A percentile compares a stretch with the other conserved stretches of the same genome.
Evolutionary conservation across 768 basidiomycete genomes (phyloP).

Genomic region (Podaxis mareebaensis): DNA sequence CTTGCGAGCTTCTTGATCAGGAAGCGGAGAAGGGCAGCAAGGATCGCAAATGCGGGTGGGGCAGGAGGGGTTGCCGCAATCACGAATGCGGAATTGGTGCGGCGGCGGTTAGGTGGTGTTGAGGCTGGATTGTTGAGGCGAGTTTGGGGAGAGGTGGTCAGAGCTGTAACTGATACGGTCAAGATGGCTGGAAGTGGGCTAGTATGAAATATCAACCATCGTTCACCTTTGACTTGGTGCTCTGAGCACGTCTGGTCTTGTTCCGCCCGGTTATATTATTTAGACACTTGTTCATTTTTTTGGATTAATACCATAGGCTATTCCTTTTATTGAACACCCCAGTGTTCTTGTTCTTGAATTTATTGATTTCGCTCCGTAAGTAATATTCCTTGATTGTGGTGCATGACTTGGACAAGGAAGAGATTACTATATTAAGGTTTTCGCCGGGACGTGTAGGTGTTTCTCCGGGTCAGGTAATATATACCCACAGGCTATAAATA

Average conservation of each 20-base stretch:
- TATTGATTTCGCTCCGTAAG: background rate
- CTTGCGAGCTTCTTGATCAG: conserved; percentile 52
- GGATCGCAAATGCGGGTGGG: conserved; percentile 20
- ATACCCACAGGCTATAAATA: no score
- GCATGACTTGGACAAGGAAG: no score
- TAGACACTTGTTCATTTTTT: background rate
- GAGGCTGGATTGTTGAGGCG: conserved; percentile 35
- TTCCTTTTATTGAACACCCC: background rate
- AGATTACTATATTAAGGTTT: no score
- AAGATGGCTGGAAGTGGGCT: conserved; percentile 78
- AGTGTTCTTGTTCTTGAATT: background rate
- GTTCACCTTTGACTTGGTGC: background rate
- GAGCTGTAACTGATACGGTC: conserved; percentile 63
- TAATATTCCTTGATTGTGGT: no score
- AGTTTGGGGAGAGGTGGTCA: conserved; percentile 52
- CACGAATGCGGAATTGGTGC: conserved; percentile 54
- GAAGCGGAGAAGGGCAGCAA: conserved; percentile 40
- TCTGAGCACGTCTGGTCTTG: background rate
- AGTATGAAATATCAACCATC: conserved; percentile 37
- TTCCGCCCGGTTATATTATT: background rate
- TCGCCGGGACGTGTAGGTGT: no score
- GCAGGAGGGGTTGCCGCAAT: conserved; percentile 20
- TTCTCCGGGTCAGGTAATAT: no score
- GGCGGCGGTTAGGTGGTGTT: conserved; percentile 49
- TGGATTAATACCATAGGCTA: conserved; percentile 1